Base-by-base conservation (phyloP, 2,329 filamentous ascomycete genomes). In the Didymella exigua region DNA sequence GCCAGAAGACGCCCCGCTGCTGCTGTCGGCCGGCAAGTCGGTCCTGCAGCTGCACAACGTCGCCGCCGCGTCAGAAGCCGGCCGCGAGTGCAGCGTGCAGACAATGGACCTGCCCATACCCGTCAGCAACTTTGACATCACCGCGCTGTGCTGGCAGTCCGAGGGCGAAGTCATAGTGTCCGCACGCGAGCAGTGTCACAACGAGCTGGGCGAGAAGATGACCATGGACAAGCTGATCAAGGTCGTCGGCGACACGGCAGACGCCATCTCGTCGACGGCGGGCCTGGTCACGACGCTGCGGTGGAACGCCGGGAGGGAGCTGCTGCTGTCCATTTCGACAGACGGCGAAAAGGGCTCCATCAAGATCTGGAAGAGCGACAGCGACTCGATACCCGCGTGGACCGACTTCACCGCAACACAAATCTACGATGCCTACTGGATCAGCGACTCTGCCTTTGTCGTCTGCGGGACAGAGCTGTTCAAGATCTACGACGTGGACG, bases 341-440 rank as follows among this genome's bases (percentile, higher is more conserved):
- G 72, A 74, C 40, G 74, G 72, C n/a, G 65, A 73, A 34, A 68
- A 69, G 43, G 73, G 73, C 2, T 72, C 68, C 27, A 76, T 77
- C 49, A 73, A 73, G 40, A 65, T 76, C 19, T 77, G 73, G 73
- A 75, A 69, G 31, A 66, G 69, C 41, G 65, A 67, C 43, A 62
- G 65, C 46, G 67, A 72, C 38, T 69, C 68, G 19, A 74, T 77
- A 24, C 76, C 77, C 5, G 65, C 75, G 4, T 78, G 74, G 72
- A 72, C 70, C 21, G 68, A 75, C 16, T 78, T 78, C 43, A 75
- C 73, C 9, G 74, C 77, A 19, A 70, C 72, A 4, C 70, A 70
- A 48, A 73, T 79, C 1, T 67, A 75, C 23, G 79, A 80, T 53
- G 78, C 76, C 1, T 71, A 73, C 11, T 81, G 79, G 78, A 75